Conservation (phyloP, 1,284 basidiomycete genomes). For the Ustilago tritici region DNA sequence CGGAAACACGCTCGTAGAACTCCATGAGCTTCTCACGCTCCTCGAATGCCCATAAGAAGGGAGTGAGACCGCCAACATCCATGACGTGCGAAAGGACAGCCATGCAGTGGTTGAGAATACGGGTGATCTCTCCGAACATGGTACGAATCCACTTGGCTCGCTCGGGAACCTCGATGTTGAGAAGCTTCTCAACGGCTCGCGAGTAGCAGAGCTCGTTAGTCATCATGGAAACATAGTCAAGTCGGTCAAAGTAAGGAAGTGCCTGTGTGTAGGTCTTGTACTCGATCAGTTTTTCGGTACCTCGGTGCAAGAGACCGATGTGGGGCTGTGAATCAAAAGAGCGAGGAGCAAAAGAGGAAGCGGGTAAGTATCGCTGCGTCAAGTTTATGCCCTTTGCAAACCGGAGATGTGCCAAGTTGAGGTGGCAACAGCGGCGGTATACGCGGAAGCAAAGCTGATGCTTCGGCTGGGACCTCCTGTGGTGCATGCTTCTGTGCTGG, state of each 20-base stretch:
- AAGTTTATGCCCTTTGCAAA: not conserved
- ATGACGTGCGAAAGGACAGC: conserved; percentile 86
- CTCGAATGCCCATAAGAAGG: conserved; percentile 99
- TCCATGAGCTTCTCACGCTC: conserved; percentile 99
- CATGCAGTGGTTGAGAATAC: conserved; percentile 97
- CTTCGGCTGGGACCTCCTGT: not conserved
- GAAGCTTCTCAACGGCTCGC: conserved; percentile 95
- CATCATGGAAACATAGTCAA: conserved; percentile 97
- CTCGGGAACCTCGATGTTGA: conserved; percentile 98
- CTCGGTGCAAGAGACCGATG: conserved; percentile 94
- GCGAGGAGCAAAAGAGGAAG: not conserved
- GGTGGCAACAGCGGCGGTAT: not conserved
- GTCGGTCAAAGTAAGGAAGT: conserved; percentile 97
- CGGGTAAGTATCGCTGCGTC: conserved; percentile 61
- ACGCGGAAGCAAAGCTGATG: not conserved
- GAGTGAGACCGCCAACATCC: conserved; percentile 91
- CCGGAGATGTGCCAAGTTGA: not conserved
- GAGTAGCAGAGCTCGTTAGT: conserved; percentile 83
- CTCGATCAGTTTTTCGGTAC: conserved; percentile 98
- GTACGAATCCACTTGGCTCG: conserved; percentile 99
- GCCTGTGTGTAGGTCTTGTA: conserved; percentile 99
- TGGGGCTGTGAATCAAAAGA: conserved; percentile 75
- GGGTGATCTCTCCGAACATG: conserved; percentile 95
- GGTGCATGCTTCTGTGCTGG: not conserved
- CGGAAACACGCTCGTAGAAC: conserved; percentile 98